Base-by-base conservation (phyloP, 495 filamentous ascomycete species). In the Neohortaea acidophila region DNA sequence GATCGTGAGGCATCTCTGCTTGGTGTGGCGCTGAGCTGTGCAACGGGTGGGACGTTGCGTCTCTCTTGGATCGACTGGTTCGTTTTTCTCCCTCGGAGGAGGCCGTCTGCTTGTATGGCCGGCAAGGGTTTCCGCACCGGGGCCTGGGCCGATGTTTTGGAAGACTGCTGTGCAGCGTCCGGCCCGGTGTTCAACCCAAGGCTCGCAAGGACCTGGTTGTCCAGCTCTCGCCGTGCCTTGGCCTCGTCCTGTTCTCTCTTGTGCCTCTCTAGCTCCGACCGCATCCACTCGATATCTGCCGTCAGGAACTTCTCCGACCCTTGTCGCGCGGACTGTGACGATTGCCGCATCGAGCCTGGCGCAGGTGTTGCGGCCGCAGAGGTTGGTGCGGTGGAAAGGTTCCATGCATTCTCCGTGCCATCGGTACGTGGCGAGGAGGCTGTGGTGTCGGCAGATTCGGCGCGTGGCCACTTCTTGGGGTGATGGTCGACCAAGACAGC, bases 381-480 rank as follows among this genome's bases (percentile, higher is more conserved):
- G 10, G 59, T 62, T n/a, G 49, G 48, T 18, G 51, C 57, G 2
- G 59, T 62, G 1, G 59, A 62, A 6, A 36, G 34, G 18, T 38
- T 38, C 43, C 46, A 44, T 42, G 32, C 20, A 22, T 33, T 23
- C 13, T 60, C 59, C 4, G 53, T 59, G 2, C 49, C 48, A 22
- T 45, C 43, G 2, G 59, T 57, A 7, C 45, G 37, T n/a, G 57
- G 55, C 9, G 55, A 57, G 9, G 53, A 54, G 10, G 33, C 37
- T 21, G 32, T 37, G 1, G 40, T 51, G 20, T n/a, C n/a, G n/a
- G n/a, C n/a, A n/a, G n/a, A n/a, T n/a, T n/a, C n/a, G n/a, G n/a
- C n/a, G n/a, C n/a, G n/a, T n/a, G n/a, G n/a, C n/a, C n/a, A n/a
- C n/a, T n/a, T n/a, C n/a, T n/a, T n/a, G n/a, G n/a, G n/a, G n/a